phyloP scores from a whole-genome alignment of 2,329 filamentous ascomycete genomes.

The Ambrosiella beaveri region DNA sequence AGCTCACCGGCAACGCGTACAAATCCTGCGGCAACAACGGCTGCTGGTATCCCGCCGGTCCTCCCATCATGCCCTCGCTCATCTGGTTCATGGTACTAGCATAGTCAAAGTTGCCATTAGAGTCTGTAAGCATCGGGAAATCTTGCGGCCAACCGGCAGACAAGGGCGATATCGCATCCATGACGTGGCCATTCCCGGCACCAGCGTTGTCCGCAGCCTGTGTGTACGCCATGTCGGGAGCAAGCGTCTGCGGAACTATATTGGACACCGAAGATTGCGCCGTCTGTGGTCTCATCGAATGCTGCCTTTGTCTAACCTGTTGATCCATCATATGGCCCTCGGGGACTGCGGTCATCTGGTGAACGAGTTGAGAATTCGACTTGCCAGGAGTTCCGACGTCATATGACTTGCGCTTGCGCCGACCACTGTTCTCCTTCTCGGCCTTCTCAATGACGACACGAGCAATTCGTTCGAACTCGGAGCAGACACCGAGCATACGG shows the following conservation, averaged over 20 bases:
- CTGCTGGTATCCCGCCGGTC: conserved; percentile 43
- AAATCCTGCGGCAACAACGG: conserved; percentile 84
- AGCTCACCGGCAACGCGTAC: conserved; percentile 88
- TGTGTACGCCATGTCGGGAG: conserved; percentile 8
- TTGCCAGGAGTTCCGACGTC: conserved; percentile 22
- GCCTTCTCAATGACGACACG: conserved; percentile 80
- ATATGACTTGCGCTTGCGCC: conserved; percentile 69
- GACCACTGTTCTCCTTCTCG: conserved; percentile 64
- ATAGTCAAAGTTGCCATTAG: conserved; percentile 7
- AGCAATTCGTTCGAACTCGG: conserved; percentile 92
- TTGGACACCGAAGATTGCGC: not conserved
- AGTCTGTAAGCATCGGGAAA: conserved; percentile 20
- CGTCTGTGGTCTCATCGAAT: not conserved
- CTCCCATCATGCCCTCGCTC: conserved; percentile 16
- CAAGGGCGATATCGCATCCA: conserved; percentile 10
- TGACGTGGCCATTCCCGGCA: not conserved
- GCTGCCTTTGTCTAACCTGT: not conserved
- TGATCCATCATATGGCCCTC: not conserved
- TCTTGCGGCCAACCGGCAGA: conserved; percentile 32
- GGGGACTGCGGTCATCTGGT: conserved; percentile 15
- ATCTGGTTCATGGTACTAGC: conserved; percentile 14
- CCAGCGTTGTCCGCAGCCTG: not conserved
- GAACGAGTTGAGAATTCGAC: conserved; percentile 12
- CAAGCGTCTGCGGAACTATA: conserved; percentile 3
- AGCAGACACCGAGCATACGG: conserved; percentile 82